Percentiles rank a stretch among this genome's conserved stretches.
Evolutionary conservation across 306 rosid genomes (phyloP).

Genomic region (Gleditsia sinensis): DNA sequence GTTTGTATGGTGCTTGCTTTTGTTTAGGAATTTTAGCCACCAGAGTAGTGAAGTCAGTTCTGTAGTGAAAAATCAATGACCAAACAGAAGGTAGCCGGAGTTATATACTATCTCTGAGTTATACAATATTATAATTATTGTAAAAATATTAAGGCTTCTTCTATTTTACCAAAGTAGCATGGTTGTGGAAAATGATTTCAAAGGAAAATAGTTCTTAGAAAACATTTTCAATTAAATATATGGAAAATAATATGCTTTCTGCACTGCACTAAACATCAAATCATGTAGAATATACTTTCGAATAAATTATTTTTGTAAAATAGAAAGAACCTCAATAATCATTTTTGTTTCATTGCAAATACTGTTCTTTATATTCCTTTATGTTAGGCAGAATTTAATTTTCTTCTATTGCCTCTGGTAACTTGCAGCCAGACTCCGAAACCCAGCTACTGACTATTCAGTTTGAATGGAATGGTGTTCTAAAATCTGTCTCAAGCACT

Average conservation of each 20-base stretch:
- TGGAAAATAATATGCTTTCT: too few relatives aligned
- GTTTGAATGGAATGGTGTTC: constrained; percentile 94
- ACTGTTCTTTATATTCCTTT: background rate
- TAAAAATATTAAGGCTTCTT: background rate
- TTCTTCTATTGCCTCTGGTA: constrained; percentile 2
- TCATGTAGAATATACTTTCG: background rate
- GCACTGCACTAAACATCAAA: background rate
- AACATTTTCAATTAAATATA: background rate
- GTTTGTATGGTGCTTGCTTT: background rate
- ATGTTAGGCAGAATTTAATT: background rate
- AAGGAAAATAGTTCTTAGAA: background rate
- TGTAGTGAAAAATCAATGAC: background rate
- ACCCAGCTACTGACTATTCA: constrained; percentile 89
- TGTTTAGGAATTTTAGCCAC: background rate
- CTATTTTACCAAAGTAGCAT: background rate
- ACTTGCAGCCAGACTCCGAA: constrained; percentile 91
- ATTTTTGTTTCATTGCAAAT: background rate
- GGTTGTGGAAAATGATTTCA: background rate
- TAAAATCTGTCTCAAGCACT: constrained; percentile 91
- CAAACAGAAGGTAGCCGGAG: background rate
- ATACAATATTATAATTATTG: background rate
- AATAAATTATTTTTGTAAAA: background rate
- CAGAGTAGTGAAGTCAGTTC: background rate
- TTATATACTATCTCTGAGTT: background rate
- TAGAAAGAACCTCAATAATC: background rate